phyloP scores from a whole-genome alignment of 1,139 yeast genomes.

The Pneumocystis jirovecii region DNA sequence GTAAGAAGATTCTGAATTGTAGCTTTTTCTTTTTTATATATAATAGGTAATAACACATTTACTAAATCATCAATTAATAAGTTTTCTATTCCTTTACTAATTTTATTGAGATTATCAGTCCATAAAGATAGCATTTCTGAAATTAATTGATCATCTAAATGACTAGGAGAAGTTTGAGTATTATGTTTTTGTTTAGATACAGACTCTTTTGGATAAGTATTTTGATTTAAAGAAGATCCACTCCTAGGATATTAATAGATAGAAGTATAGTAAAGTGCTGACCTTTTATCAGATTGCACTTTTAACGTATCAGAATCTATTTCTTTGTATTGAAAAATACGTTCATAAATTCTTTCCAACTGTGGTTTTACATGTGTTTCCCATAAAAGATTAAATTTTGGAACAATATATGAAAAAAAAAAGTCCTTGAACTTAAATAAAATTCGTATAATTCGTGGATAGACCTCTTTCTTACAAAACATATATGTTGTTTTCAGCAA shows the following conservation, averaged over 20 bases:
- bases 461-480: background rate
- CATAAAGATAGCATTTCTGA: background rate
- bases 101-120: background rate
- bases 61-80: background rate
- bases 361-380: conserved; percentile 9
- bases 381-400: background rate
- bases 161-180: background rate
- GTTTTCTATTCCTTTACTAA: background rate
- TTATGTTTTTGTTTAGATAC: background rate
- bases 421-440: background rate
- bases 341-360: conserved; percentile 4
- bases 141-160: background rate
- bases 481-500: background rate
- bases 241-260: background rate
- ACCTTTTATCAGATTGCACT: background rate
- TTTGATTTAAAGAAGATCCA: background rate
- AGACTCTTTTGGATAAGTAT: background rate
- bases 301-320: background rate
- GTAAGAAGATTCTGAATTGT: background rate
- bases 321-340: conserved; percentile 7
- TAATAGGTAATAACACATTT: background rate
- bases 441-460: background rate
- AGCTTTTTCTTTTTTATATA: background rate
- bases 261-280: background rate
- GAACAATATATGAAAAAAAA: background rate